phyloP scores from a whole-genome alignment of 176 grass and related monocot genomes.

The Zoysia japonica region DNA sequence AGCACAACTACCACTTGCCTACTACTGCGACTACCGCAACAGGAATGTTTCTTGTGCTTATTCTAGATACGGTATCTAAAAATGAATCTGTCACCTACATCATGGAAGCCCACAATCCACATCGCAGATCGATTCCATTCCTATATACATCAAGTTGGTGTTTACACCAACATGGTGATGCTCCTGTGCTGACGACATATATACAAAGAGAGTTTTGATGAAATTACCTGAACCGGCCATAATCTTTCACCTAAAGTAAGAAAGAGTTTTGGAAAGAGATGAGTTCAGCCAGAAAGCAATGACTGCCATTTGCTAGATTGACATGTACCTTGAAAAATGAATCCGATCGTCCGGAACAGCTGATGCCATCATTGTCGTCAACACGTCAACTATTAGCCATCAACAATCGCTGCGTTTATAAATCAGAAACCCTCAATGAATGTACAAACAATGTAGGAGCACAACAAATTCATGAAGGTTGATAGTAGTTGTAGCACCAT shows the following conservation, averaged over 20 bases:
- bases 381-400: conserved; percentile 5
- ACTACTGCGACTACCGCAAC: background rate
- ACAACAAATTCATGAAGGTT: background rate
- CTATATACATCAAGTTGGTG: too few relatives aligned
- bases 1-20: background rate
- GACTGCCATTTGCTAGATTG: background rate
- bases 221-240: background rate
- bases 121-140: background rate
- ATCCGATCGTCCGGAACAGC: conserved; percentile 17
- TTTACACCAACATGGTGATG: background rate
- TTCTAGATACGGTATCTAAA: background rate
- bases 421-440: background rate
- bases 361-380: conserved; percentile 25
- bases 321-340: background rate
- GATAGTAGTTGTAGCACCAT: conserved; percentile 14
- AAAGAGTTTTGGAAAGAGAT: background rate
- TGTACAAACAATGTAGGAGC: background rate
- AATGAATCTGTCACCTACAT: too few relatives aligned
- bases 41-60: background rate
- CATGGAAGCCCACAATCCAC: background rate
- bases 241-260: background rate
- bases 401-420: background rate
- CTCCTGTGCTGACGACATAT: background rate
- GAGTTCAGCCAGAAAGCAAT: background rate
- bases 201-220: background rate